Evolutionary conservation across 371 early-diverging fungal species (phyloP), one percentile per base, ranked within the genome.

Genomic region (Fennellomyces sp.): DNA sequence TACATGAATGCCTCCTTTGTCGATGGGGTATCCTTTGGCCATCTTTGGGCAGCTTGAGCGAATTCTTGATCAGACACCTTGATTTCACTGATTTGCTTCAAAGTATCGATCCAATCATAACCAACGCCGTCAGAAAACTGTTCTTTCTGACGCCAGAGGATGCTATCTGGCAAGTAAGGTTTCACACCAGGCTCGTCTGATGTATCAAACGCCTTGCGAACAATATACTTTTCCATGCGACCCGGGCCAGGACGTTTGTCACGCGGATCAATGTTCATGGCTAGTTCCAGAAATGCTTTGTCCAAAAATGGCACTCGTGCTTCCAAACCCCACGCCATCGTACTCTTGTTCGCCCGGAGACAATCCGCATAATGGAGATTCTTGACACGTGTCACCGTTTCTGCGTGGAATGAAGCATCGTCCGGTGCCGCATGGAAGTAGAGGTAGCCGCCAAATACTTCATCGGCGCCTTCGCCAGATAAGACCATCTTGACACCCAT

Each of bases 401-500:
- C 98, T 57, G 85, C 76, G 73, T 96, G 96, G 66, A 97, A 88
- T 7, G 87, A 80, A 41, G 74, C 86, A 12, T 89, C 86, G 54
- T 70, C 71, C 36, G 98, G 98, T n/a, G 98, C 94, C 41, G 83
- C 70, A 83, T 97, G 94, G 88, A 98, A 98, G 81, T 98, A 98
- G 30, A 98, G 87, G 77, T 98, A 98, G 8, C 96, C 98, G 60
- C 94, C 98, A 86, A 95, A 94, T 38, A 97, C 89, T 81, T 98
- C 98, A 70, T 98, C 98, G 38, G 89, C 80, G 57, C 98, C 98
- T 80, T 98, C 98, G 56, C 98, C 98, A 63, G 89, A 88, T 41
- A 98, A 82, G 7, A 98, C 98, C 98, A 98, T 98, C 88, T 98
- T 98, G 74, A 97, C 97, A 52, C 97, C 97, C 80, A 93, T 90